Percentiles rank a stretch among this genome's conserved stretches.
These are phyloP conservation scores for Dentiscutata heterogama DNA, from an alignment of 371 early-diverging fungal species.

Conservation along the genomic window DNA sequence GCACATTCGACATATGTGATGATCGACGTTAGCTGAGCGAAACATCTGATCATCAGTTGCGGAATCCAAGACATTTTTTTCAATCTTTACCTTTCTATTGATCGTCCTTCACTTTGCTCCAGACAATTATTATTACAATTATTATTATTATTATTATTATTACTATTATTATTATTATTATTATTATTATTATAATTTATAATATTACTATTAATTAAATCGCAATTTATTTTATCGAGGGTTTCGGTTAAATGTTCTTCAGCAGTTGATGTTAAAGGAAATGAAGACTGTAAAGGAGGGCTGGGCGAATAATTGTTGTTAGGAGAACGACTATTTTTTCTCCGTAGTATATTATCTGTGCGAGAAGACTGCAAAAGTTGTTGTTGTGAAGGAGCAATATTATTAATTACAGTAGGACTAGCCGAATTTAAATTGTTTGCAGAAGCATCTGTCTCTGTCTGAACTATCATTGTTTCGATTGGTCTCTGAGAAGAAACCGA, in stretches of 20 bases:
- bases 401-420: neutral
- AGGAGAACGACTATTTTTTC: neutral
- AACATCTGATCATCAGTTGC: too few relatives aligned
- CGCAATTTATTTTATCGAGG: neutral
- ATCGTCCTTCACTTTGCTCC: neutral
- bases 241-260: conserved; percentile 14
- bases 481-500: conserved; percentile 24
- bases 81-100: neutral
- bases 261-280: conserved; percentile 24
- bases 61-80: neutral
- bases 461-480: neutral
- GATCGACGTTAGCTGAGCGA: too few relatives aligned
- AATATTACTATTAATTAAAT: neutral
- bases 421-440: neutral
- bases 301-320: neutral
- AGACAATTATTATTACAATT: neutral
- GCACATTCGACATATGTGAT: too few relatives aligned
- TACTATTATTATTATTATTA: neutral
- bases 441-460: neutral
- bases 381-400: neutral
- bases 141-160: neutral
- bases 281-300: conserved; percentile 10
- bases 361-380: neutral
- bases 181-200: neutral
- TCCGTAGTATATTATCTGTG: neutral